These are phyloP conservation scores for Pythium brassicae DNA, from an alignment of 352 stramenopile species.

Conservation along the genomic window DNA sequence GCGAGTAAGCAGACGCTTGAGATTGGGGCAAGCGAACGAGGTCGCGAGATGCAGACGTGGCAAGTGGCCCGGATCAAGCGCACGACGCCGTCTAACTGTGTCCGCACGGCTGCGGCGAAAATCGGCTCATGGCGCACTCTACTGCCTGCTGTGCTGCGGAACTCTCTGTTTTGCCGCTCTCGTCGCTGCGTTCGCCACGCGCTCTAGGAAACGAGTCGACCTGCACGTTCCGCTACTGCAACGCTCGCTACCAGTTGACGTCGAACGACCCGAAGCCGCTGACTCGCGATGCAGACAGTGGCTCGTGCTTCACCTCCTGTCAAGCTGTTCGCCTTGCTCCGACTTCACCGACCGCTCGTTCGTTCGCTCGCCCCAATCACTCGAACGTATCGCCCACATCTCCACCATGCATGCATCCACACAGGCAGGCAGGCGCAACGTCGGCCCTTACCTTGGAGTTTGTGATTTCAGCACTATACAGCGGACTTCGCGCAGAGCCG, in stretches of 20 bases:
- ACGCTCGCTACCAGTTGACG: too few species aligned
- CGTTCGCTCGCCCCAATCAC: background rate
- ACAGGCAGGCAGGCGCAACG: background rate
- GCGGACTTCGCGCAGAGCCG: slow-evolving; percentile 6
- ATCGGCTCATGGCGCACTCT: too few species aligned
- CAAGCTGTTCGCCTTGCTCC: background rate
- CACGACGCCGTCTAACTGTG: too few species aligned
- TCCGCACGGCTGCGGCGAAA: too few species aligned
- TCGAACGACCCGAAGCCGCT: too few species aligned
- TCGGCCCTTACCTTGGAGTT: slow-evolving; percentile 61
- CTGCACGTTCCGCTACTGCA: background rate
- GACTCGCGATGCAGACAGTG: background rate
- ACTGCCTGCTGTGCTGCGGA: too few species aligned
- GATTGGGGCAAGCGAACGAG: too few species aligned
- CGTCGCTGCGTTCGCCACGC: background rate
- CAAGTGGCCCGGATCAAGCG: too few species aligned
- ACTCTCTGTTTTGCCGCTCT: too few species aligned
- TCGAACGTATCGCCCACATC: background rate
- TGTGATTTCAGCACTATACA: slow-evolving; percentile 85
- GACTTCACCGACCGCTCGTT: background rate
- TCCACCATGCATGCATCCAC: background rate
- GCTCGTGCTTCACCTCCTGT: background rate
- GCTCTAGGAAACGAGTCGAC: too few species aligned
- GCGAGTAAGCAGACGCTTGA: too few species aligned
- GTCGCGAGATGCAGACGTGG: too few species aligned